These are phyloP conservation scores for Ammopiptanthus mongolicus DNA, from an alignment of 306 rosid species.

Conservation along the genomic window DNA sequence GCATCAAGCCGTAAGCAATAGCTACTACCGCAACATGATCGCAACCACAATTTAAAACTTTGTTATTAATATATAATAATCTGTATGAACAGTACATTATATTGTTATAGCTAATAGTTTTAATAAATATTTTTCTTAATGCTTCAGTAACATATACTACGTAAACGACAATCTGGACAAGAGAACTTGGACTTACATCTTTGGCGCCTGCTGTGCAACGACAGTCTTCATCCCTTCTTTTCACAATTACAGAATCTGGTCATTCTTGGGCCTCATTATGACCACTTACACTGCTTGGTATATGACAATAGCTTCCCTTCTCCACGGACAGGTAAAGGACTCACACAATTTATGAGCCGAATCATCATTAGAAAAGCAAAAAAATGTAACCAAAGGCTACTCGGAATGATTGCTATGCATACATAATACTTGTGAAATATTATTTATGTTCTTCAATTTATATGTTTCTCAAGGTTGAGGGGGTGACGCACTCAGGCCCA, in stretches of 20 bases:
- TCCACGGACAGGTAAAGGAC: conserved; percentile 75
- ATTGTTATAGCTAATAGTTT: neutral
- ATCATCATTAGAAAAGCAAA: neutral
- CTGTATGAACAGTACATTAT: neutral
- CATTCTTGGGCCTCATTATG: conserved; percentile 89
- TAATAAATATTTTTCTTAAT: neutral
- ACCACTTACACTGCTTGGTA: conserved; percentile 97
- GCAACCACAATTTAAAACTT: no score
- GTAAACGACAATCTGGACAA: conserved; percentile 98
- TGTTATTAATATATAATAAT: no score
- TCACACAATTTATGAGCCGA: neutral
- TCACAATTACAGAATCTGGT: conserved; percentile 96
- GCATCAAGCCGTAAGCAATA: no score
- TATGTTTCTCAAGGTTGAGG: conserved; percentile 54
- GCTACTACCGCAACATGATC: no score
- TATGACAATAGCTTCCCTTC: conserved; percentile 86
- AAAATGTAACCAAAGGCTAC: neutral
- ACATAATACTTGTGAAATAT: neutral
- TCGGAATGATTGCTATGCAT: neutral
- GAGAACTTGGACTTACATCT: conserved; percentile 97
- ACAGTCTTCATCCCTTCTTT: conserved; percentile 95
- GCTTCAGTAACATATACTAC: conserved; percentile 81
- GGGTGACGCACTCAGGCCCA: conserved; percentile 95
- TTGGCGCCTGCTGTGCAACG: conserved; percentile 98
- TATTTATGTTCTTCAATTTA: neutral